Conservation (phyloP, 1,284 basidiomycete species). For the Thelephora terrestris region DNA sequence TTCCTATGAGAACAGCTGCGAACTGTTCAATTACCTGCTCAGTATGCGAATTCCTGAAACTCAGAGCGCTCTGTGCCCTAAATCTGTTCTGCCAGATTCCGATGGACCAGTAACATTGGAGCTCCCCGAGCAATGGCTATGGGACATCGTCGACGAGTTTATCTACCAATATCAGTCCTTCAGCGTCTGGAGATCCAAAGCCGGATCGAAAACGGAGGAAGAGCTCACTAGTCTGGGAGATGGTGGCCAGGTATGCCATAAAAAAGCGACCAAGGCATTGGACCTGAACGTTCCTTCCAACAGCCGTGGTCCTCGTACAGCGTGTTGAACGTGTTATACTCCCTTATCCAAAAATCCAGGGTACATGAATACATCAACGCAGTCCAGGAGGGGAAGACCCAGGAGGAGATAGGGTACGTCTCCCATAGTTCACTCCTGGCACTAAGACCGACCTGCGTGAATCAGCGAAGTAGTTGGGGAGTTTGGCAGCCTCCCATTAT, state of each 20-base stretch:
- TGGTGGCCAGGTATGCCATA: conserved; percentile 50
- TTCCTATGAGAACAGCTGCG: conserved; percentile 98
- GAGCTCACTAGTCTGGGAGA: conserved; percentile 78
- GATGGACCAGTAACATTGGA: conserved; percentile 89
- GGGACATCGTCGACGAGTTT: conserved; percentile 99
- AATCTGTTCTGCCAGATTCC: conserved; percentile 49
- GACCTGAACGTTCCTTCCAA: conserved; percentile 1
- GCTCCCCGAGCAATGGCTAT: conserved; percentile 95
- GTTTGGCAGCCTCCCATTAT: conserved; percentile 84
- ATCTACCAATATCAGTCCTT: conserved; percentile 99
- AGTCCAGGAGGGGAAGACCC: conserved; percentile 66
- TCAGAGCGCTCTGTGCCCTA: no score
- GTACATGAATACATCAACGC: conserved; percentile 92
- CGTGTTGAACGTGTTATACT: conserved; percentile 96
- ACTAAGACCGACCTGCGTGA: conserved; percentile 5
- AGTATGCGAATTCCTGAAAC: conserved; percentile 42
- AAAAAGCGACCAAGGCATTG: conserved; percentile 3
- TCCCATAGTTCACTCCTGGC: neutral
- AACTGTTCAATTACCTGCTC: conserved; percentile 93
- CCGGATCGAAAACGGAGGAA: conserved; percentile 82
- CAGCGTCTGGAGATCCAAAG: conserved; percentile 83
- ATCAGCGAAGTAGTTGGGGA: conserved; percentile 80
- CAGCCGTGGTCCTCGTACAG: conserved; percentile 96
- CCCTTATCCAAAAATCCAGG: conserved; percentile 92
- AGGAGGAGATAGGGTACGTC: conserved; percentile 76